Evolutionary conservation across 768 basidiomycete genomes (phyloP).

Genomic region (Termitomyces sp.): DNA sequence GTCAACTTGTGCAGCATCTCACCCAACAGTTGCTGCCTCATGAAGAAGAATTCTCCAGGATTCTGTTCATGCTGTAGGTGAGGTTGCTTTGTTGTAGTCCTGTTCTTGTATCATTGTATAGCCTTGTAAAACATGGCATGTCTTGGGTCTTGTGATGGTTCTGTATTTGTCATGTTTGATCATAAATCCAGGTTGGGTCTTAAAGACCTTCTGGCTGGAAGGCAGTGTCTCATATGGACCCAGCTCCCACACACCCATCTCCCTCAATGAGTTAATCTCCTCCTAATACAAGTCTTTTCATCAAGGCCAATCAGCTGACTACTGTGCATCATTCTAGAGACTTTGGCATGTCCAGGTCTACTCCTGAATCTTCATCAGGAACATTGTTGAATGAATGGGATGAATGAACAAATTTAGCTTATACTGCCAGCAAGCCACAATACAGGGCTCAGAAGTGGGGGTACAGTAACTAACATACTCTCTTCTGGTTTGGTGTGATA

Average conservation of each 20-base stretch:
- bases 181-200: neutral
- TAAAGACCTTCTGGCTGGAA: neutral
- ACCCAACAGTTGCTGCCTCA: neutral
- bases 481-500: too few relatives aligned
- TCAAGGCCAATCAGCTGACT: too few relatives aligned
- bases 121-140: neutral
- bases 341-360: too few relatives aligned
- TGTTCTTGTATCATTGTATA: too few relatives aligned
- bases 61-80: neutral
- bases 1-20: neutral
- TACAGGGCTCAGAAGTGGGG: too few relatives aligned
- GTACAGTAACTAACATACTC: too few relatives aligned
- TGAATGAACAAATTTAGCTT: too few relatives aligned
- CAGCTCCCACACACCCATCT: neutral
- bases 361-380: too few relatives aligned
- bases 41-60: neutral
- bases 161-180: neutral
- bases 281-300: too few relatives aligned
- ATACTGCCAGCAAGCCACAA: too few relatives aligned
- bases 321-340: too few relatives aligned
- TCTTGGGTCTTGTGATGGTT: neutral
- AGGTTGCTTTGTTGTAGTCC: neutral
- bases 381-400: too few relatives aligned
- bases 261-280: neutral
- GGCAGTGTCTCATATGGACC: neutral